These are phyloP conservation scores for Lactarius akahatsu DNA, from an alignment of 768 basidiomycete species.

Conservation along the genomic window DNA sequence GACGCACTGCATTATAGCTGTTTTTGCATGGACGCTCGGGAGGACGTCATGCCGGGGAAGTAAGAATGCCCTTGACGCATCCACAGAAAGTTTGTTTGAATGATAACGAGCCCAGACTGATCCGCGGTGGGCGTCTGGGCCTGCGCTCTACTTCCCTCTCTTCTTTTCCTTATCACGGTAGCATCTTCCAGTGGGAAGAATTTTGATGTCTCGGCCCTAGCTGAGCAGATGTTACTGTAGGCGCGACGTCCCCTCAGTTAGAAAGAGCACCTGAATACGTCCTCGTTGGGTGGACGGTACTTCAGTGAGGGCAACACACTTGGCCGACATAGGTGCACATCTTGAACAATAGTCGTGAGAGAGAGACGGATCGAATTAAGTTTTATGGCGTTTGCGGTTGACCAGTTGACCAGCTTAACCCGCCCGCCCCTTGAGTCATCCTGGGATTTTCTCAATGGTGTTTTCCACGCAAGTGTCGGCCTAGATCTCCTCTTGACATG, in stretches of 20 bases:
- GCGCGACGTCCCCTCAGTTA: background rate
- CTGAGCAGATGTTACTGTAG: too few species aligned
- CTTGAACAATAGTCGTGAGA: too few species aligned
- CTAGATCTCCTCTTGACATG: background rate
- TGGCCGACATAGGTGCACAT: too few species aligned
- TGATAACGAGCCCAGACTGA: background rate
- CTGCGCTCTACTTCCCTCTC: background rate
- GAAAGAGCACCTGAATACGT: background rate
- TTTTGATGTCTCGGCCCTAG: background rate
- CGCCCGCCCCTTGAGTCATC: too few species aligned
- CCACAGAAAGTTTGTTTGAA: background rate
- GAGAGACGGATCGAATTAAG: background rate
- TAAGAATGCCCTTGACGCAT: background rate
- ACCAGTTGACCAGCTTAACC: background rate
- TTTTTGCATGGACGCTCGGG: background rate
- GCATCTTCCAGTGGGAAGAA: background rate
- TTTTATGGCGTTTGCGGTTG: background rate
- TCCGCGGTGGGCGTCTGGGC: background rate
- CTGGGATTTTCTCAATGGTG: background rate
- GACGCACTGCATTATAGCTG: background rate
- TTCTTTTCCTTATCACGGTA: background rate
- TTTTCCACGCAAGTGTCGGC: constrained; percentile 1
- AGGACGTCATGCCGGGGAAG: background rate
- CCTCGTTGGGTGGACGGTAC: too few species aligned
- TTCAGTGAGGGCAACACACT: too few species aligned